phyloP scores from a whole-genome alignment of 116 monocot genomes.

The Trichopus zeylanicus region DNA sequence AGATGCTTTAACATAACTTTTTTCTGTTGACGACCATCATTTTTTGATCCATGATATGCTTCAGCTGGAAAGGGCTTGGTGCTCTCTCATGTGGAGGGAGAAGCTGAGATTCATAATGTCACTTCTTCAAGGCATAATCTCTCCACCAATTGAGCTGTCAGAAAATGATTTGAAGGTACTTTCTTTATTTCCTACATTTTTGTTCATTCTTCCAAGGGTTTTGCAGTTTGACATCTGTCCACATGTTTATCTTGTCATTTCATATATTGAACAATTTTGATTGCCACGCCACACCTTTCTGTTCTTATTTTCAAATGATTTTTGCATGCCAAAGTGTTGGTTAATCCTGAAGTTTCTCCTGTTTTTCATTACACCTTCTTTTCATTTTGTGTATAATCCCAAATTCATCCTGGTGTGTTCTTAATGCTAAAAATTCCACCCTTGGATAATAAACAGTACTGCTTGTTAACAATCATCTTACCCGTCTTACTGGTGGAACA shows the following conservation, averaged over 20 bases:
- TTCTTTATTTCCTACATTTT: background rate
- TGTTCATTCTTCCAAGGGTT: background rate
- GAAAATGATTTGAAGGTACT: conserved; percentile 33
- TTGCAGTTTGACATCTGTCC: background rate
- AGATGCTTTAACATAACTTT: background rate
- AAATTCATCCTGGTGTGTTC: too few relatives aligned
- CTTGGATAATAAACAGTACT: too few relatives aligned
- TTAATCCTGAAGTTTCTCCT: too few relatives aligned
- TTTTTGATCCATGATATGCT: background rate
- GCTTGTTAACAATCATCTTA: too few relatives aligned
- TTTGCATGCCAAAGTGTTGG: too few relatives aligned
- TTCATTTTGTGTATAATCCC: too few relatives aligned
- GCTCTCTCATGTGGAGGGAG: conserved; percentile 64
- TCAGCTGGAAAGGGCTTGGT: conserved; percentile 91
- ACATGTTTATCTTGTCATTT: background rate
- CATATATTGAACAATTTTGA: too few relatives aligned
- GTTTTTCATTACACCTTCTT: too few relatives aligned
- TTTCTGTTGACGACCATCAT: background rate
- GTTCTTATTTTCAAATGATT: too few relatives aligned
- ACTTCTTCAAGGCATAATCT: conserved; percentile 68
- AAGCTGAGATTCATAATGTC: conserved; percentile 49
- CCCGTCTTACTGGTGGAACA: too few relatives aligned
- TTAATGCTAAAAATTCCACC: too few relatives aligned
- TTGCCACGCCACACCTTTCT: too few relatives aligned
- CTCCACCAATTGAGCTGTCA: conserved; percentile 19